These are phyloP conservation scores for Tuber aestivum DNA, from an alignment of 495 filamentous ascomycete genomes.

Conservation along the genomic window DNA sequence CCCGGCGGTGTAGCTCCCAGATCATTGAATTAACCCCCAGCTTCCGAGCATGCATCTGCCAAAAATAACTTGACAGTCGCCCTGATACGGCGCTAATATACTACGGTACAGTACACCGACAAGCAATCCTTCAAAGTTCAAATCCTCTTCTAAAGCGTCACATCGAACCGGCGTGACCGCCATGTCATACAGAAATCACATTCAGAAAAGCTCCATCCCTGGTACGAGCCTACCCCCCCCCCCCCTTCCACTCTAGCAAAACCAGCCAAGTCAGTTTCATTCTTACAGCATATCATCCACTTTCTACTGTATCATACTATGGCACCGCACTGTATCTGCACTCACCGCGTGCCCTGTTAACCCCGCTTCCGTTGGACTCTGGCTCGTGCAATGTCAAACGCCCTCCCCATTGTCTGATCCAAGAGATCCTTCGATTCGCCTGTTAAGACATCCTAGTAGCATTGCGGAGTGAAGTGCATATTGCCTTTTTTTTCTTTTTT, in stretches of 20 bases:
- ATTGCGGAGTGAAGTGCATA: background rate
- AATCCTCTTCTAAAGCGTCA: background rate
- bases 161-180: background rate
- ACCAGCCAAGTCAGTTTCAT: background rate
- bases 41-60: background rate
- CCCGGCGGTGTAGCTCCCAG: background rate
- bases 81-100: background rate
- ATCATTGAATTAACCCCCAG: background rate
- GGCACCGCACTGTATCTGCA: background rate
- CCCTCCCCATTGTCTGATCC: background rate
- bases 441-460: background rate
- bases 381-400: background rate
- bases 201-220: background rate
- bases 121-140: background rate
- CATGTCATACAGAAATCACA: background rate
- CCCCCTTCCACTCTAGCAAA: background rate
- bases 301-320: background rate
- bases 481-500: background rate
- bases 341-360: background rate
- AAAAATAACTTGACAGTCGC: background rate
- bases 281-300: background rate
- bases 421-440: background rate
- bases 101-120: too few relatives aligned
- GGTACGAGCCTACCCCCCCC: background rate
- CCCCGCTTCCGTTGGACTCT: background rate